phyloP scores from a whole-genome alignment of 2,329 filamentous ascomycete species.

The Ascochyta viciae-villosae region DNA sequence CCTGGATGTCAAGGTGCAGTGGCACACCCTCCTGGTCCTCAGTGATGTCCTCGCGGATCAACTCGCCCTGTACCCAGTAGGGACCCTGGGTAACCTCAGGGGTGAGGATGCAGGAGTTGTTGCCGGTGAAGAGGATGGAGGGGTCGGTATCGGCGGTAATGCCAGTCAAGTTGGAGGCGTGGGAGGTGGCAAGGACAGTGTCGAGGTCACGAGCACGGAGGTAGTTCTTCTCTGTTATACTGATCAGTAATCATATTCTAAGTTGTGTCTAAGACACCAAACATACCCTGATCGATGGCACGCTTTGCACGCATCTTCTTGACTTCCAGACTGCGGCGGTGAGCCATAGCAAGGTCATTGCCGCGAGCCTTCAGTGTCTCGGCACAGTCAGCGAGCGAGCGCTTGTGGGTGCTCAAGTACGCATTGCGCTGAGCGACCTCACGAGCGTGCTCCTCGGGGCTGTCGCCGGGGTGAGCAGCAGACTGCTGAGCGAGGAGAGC shows the following conservation, averaged over 20 bases:
- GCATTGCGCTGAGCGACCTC: constrained; percentile 47
- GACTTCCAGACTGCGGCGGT: constrained; percentile 52
- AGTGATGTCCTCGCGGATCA: constrained; percentile 57
- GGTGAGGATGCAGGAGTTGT: constrained; percentile 45
- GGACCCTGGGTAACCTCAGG: constrained; percentile 45
- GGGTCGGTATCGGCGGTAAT: constrained; percentile 38
- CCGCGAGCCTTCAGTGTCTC: constrained; percentile 50
- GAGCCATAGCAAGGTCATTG: constrained; percentile 51
- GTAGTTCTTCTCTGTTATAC: constrained; percentile 30
- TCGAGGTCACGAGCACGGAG: constrained; percentile 39
- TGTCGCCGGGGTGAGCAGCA: constrained; percentile 50
- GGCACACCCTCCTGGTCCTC: constrained; percentile 59
- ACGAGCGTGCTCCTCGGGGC: constrained; percentile 38
- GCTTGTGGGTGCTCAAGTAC: constrained; percentile 46
- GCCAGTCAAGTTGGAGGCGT: constrained; percentile 39
- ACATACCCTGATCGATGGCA: constrained; percentile 29
- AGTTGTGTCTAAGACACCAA: background rate
- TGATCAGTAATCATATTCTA: constrained; percentile 9
- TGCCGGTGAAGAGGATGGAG: constrained; percentile 39
- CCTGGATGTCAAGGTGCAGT: constrained; percentile 60
- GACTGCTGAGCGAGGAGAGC: constrained; percentile 37
- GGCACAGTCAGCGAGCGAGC: constrained; percentile 52
- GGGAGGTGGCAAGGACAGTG: constrained; percentile 37
- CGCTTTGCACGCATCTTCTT: constrained; percentile 51
- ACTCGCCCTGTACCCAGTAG: constrained; percentile 58